phyloP scores from a whole-genome alignment of 164 flowering plant genomes.

The Akebia trifoliata region DNA sequence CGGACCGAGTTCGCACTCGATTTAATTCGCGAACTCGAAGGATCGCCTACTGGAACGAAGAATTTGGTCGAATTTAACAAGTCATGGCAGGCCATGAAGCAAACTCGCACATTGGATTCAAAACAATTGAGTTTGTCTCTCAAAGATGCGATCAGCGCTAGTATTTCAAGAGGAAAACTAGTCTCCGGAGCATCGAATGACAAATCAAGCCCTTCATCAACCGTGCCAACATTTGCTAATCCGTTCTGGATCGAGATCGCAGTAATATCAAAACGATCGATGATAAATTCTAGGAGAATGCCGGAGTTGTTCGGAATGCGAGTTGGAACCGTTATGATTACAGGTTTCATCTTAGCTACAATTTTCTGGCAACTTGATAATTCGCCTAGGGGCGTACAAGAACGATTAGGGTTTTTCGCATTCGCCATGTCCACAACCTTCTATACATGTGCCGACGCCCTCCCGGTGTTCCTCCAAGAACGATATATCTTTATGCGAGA shows the following conservation, averaged over 20 bases:
- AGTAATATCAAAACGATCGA: constrained; percentile 50
- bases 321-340: constrained; percentile 60
- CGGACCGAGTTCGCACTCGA: constrained; percentile 81
- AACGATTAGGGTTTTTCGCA: constrained; percentile 86
- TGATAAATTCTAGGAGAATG: constrained; percentile 57
- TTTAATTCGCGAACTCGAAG: constrained; percentile 69
- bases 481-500: constrained; percentile 92
- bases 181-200: constrained; percentile 61
- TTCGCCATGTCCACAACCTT: constrained; percentile 96
- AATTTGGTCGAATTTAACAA: constrained; percentile 65
- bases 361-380: constrained; percentile 73
- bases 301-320: constrained; percentile 79
- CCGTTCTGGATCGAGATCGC: constrained; percentile 67
- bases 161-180: constrained; percentile 72
- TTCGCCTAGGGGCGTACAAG: constrained; percentile 81
- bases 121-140: constrained; percentile 26
- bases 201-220: constrained; percentile 12
- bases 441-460: constrained; percentile 94
- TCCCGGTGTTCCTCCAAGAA: constrained; percentile 84
- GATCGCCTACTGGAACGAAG: constrained; percentile 49
- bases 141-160: constrained; percentile 71
- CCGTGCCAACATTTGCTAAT: constrained; percentile 63
- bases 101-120: not conserved
- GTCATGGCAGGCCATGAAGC: constrained; percentile 39
- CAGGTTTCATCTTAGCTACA: constrained; percentile 84